Evolutionary conservation across 768 basidiomycete species (phyloP).

Genomic region (Termitomyces eurrhizus): DNA sequence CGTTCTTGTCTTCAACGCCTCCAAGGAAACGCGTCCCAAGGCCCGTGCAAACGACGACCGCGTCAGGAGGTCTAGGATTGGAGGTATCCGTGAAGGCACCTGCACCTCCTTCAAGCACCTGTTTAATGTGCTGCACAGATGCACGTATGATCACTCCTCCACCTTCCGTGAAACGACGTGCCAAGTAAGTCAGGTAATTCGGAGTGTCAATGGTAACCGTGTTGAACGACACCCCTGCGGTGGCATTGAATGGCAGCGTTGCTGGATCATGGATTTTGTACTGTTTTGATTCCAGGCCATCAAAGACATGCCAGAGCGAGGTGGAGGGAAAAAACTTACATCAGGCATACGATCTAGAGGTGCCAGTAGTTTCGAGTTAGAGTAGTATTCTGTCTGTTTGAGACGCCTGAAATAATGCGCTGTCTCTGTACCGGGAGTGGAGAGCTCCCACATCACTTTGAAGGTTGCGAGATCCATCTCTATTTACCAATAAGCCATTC

Average conservation of each 20-base stretch:
- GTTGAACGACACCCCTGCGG: conserved; percentile 51
- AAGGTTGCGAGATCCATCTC: conserved; percentile 74
- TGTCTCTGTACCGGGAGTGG: conserved; percentile 48
- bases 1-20: conserved; percentile 72
- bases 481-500: conserved; percentile 22
- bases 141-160: conserved; percentile 64
- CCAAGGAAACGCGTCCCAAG: conserved; percentile 71
- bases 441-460: conserved; percentile 70
- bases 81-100: conserved; percentile 25
- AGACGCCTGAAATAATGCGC: conserved; percentile 65
- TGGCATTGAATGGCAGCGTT: conserved; percentile 29
- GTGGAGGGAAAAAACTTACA: conserved; percentile 26
- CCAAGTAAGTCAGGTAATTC: conserved; percentile 67
- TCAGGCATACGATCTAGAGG: conserved; percentile 52
- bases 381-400: conserved; percentile 58
- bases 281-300: conserved; percentile 21
- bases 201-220: conserved; percentile 72
- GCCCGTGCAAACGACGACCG: conserved; percentile 68
- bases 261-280: conserved; percentile 30
- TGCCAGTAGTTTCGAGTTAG: conserved; percentile 32
- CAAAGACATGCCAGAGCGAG: background rate
- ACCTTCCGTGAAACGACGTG: conserved; percentile 52
- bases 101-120: conserved; percentile 62
- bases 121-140: conserved; percentile 62
- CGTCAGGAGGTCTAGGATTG: conserved; percentile 35